Evolutionary conservation across 768 basidiomycete species (phyloP).

Genomic region (Agaricus subrufescens): DNA sequence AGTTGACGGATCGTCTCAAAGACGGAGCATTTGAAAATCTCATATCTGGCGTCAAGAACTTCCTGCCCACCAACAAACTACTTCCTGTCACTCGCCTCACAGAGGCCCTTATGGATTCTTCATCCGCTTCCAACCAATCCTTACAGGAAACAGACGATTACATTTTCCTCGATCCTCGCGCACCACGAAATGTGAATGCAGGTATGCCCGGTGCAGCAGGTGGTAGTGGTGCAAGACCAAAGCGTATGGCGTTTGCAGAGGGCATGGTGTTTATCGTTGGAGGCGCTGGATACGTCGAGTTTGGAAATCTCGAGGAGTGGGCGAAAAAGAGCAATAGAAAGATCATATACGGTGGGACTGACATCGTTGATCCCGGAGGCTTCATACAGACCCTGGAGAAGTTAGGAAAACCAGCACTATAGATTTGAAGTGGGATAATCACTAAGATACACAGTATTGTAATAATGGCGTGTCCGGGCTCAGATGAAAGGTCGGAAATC

Average conservation of each 20-base stretch:
- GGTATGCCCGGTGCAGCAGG: slow-evolving; percentile 51
- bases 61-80: slow-evolving; percentile 92
- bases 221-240: slow-evolving; percentile 37
- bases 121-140: slow-evolving; percentile 89
- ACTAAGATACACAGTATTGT: neutral
- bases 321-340: slow-evolving; percentile 74
- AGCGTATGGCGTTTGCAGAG: slow-evolving; percentile 78
- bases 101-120: slow-evolving; percentile 97
- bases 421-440: neutral
- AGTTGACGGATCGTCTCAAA: slow-evolving; percentile 91
- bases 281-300: slow-evolving; percentile 96
- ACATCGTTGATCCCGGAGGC: slow-evolving; percentile 85
- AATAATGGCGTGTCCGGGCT: neutral
- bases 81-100: slow-evolving; percentile 88
- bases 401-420: slow-evolving; percentile 46
- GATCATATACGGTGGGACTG: slow-evolving; percentile 93
- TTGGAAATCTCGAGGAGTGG: slow-evolving; percentile 96
- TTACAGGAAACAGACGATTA: slow-evolving; percentile 96
- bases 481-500: slow-evolving; percentile 20
- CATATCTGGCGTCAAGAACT: slow-evolving; percentile 96
- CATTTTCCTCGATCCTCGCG: slow-evolving; percentile 88
- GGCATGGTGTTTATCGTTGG: slow-evolving; percentile 93
- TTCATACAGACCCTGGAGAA: slow-evolving; percentile 72
- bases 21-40: slow-evolving; percentile 97
- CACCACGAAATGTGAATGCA: slow-evolving; percentile 51